phyloP scores from a whole-genome alignment of 129 eudicot species.

The Flaveria sonorensis region DNA sequence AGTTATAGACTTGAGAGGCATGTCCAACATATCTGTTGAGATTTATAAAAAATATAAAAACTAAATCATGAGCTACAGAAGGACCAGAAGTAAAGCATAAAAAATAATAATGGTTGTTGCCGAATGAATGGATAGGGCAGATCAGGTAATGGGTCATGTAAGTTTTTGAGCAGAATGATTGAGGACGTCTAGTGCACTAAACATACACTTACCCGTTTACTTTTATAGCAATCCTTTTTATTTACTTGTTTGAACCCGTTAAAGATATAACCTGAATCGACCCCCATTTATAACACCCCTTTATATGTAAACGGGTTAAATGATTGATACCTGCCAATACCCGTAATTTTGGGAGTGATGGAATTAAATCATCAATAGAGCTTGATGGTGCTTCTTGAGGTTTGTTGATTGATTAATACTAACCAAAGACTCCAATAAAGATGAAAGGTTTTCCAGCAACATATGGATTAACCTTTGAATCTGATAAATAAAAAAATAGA shows the following conservation, averaged over 20 bases:
- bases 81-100: background rate
- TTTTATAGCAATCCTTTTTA: background rate
- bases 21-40: slow-evolving; percentile 78
- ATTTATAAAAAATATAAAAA: background rate
- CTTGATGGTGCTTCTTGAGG: slow-evolving; percentile 34
- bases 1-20: slow-evolving; percentile 91
- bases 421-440: slow-evolving; percentile 63
- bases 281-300: too few species aligned
- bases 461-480: slow-evolving; percentile 79
- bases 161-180: background rate
- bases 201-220: background rate
- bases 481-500: slow-evolving; percentile 41
- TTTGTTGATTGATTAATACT: slow-evolving; percentile 40
- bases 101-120: too few species aligned
- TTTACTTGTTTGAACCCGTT: background rate
- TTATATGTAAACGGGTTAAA: background rate
- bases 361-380: slow-evolving; percentile 49
- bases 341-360: slow-evolving; percentile 62
- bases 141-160: background rate
- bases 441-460: slow-evolving; percentile 70
- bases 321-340: slow-evolving; percentile 60
- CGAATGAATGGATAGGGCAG: too few species aligned
- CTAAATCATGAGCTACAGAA: slow-evolving; percentile 1
- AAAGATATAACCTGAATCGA: background rate
- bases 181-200: background rate